Base-by-base conservation (phyloP, 345 rosid genomes). In the Rhizophora apiculata region DNA sequence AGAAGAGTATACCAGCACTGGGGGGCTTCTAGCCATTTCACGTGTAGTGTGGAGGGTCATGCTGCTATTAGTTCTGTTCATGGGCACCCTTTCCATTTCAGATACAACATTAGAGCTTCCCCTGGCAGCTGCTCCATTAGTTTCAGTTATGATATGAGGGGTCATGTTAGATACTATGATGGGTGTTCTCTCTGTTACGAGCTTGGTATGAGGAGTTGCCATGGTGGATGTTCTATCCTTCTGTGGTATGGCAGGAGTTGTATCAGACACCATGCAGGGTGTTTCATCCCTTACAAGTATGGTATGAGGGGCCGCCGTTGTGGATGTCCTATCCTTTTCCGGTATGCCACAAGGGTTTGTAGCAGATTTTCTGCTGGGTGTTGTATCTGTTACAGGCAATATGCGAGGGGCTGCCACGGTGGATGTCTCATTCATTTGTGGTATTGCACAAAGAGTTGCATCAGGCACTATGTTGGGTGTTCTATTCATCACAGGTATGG, bases 1-100 rank as follows among this genome's bases (percentile, higher is more conserved):
- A 8, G 63, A 46, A 65, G 26, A 61, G 27, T 80, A 24, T 74
- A 82, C 87, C 80, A 26, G 61, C 51, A 26, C n/a, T 48, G 36
- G 67, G 24, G 46, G 67, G 49, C 37, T 59, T 36, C 69, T 59
- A 26, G 32, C 70, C 20, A 9, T 24, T 65, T 24, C 58, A 43
- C 39, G 43, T 22, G 52, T 15, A 21, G 18, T 16, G n/a, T 27
- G n/a, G 52, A 60, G 65, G 60, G 74, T 63, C 39, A 31, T 60
- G 68, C 69, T 68, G 73, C 74, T 39, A 48, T 15, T 6, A 11
- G 21, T 16, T 31, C 34, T 18, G 11, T 15, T 43, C 56, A 0
- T 43, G 49, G 26, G 26, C 6, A 11, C 32, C 54, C 69, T 66
- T 10, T 32, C 70, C 26, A 31, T 36, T 67, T 67, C 52, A 34